phyloP scores from a whole-genome alignment of 192 early-diverging fungal species.

The Ramicandelaber brevisporus region DNA sequence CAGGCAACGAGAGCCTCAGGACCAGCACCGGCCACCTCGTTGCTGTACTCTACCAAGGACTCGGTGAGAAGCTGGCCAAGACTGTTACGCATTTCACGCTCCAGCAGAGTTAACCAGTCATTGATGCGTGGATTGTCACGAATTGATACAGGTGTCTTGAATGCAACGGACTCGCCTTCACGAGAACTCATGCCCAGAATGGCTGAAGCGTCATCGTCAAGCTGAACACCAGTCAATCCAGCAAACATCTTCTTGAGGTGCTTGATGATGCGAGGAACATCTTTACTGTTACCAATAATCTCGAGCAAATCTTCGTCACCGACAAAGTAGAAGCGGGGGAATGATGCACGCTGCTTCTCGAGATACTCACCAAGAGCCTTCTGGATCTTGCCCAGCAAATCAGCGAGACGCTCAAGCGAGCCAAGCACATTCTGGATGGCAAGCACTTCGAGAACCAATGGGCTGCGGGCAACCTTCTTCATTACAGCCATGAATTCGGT shows the following conservation, averaged over 20 bases:
- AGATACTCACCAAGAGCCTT: slow-evolving; percentile 97
- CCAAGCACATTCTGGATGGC: slow-evolving; percentile 85
- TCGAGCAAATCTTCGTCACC: slow-evolving; percentile 99
- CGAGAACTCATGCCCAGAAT: slow-evolving; percentile 71
- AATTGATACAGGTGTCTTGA: slow-evolving; percentile 54
- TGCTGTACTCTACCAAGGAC: slow-evolving; percentile 37
- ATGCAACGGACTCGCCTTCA: slow-evolving; percentile 73
- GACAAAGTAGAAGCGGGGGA: slow-evolving; percentile 99
- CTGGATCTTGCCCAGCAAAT: slow-evolving; percentile 84
- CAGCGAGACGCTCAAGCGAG: slow-evolving; percentile 78
- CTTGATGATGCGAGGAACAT: slow-evolving; percentile 84
- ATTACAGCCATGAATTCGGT: slow-evolving; percentile 92
- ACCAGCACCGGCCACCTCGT: slow-evolving; percentile 23
- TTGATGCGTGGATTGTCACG: slow-evolving; percentile 77
- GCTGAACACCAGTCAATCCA: slow-evolving; percentile 60
- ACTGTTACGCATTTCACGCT: slow-evolving; percentile 80
- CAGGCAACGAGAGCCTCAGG: slow-evolving; percentile 34
- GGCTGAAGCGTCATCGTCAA: slow-evolving; percentile 45
- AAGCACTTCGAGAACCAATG: slow-evolving; percentile 86
- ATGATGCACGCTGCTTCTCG: slow-evolving; percentile 84
- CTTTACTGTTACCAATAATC: slow-evolving; percentile 96
- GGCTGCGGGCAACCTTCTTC: slow-evolving; percentile 98
- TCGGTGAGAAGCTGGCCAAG: slow-evolving; percentile 52
- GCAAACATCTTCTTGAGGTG: slow-evolving; percentile 99
- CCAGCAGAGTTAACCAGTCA: slow-evolving; percentile 85